A percentile compares a stretch with the other conserved stretches of the same genome.
These are phyloP conservation scores for Backusella macrospora DNA, from an alignment of 192 early-diverging fungal genomes.

Conservation along the genomic window DNA sequence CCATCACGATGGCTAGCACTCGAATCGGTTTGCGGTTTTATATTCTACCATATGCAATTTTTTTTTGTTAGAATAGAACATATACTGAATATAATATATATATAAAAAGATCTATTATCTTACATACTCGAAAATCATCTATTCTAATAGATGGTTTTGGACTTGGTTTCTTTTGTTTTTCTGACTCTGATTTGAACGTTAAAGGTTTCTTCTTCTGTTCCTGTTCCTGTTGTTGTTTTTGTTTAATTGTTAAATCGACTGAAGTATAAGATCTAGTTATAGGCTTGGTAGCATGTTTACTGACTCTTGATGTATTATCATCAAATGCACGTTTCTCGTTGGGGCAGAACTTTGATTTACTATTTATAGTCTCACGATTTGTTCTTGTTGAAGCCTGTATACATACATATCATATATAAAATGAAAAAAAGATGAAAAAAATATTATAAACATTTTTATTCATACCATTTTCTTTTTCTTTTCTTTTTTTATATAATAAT, in stretches of 20 bases:
- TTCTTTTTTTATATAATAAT: no score
- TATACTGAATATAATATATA: not conserved
- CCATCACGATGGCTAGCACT: not conserved
- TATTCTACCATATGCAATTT: not conserved
- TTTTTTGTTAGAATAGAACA: not conserved
- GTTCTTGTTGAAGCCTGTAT: not conserved
- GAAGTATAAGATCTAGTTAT: not conserved
- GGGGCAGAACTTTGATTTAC: not conserved
- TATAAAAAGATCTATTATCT: no score
- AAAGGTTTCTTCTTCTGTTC: not conserved
- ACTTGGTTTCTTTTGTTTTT: not conserved
- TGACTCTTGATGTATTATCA: not conserved
- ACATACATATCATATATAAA: not conserved
- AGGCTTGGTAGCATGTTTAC: not conserved
- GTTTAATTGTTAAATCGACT: not conserved
- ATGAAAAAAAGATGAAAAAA: not conserved
- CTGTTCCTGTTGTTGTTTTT: not conserved
- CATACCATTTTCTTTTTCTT: no score
- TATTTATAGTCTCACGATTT: not conserved
- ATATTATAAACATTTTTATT: not conserved
- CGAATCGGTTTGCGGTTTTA: not conserved
- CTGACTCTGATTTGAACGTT: not conserved
- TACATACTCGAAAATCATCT: constrained; percentile 5
- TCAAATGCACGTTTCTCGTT: constrained; percentile 4
- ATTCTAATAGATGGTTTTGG: constrained; percentile 3